Base-by-base conservation (phyloP, 805 yeast genomes). In the Alloascoidea hylecoeti region DNA sequence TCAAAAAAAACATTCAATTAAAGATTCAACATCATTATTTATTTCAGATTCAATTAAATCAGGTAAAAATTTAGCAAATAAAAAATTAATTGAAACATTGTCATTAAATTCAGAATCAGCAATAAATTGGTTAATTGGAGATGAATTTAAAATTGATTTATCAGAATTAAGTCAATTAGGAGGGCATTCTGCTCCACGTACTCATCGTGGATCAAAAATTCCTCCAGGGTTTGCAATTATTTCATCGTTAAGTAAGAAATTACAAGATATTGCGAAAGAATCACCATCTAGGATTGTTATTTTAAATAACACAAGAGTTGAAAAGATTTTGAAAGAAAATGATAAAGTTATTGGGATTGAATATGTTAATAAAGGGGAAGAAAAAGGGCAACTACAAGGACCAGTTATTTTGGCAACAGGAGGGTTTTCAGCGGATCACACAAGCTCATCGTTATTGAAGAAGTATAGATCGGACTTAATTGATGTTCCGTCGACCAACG, bases 171-270 rank as follows among this genome's bases (percentile, higher is more conserved):
- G 83, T n/a, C 70, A 82, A 47, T 56, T 83, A 34, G 94, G 94
- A 17, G 95, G 95, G 2, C 94, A 83, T 51, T 75, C 86, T 1
- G 72, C 66, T 36, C 75, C 84, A 15, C 65, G 95, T 53, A 83
- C 95, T 1, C 94, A 83, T 53, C 67, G 94, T 47, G 88, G 94
- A 1, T 63, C 68, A 42, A 73, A 74, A 37, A n/a, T n/a, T 23
- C 30, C 30, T 9, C 81, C 81, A 2, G 82, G 81, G 1, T 70
- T 70, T 70, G 77, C 81, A 4, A 72, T 75, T 38, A 71, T 78
- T 3, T 72, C 70, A 44, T 62, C 64, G 6, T 53, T 75, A 32
- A 54, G 69, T 47, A 73, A 71, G 41, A 61, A 61, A 14, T 56
- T 73, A 34, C 73, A 74, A 44, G 56, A 57, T 18, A 48, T 65